Evolutionary conservation across 208 protist species (phyloP).

Genomic region (Naegleria fowleri): DNA sequence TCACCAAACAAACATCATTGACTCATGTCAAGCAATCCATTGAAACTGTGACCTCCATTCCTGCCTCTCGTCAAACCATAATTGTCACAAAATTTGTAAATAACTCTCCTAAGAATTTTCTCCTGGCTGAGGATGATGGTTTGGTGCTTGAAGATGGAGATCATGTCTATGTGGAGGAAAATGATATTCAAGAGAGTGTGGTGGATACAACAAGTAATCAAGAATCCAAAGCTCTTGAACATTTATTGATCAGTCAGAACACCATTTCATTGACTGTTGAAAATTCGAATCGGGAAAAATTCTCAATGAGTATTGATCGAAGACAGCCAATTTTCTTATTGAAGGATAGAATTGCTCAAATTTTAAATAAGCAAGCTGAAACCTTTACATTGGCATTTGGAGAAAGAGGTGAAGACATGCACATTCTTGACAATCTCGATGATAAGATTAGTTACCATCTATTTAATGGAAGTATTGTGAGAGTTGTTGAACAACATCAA

Average conservation of each 20-base stretch:
- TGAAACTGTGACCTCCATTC: not conserved
- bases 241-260: not conserved
- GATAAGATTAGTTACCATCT: no score
- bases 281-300: not conserved
- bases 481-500: no score
- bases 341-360: not conserved
- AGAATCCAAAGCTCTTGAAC: not conserved
- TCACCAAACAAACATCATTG: not conserved
- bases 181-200: not conserved
- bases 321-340: not conserved
- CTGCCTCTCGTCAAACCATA: not conserved
- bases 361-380: not conserved
- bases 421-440: no score
- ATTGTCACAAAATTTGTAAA: not conserved
- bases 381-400: not conserved
- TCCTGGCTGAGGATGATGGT: not conserved
- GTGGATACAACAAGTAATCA: not conserved
- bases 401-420: no score
- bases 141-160: not conserved
- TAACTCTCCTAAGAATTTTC: not conserved
- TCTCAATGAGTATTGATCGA: not conserved
- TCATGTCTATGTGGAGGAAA: not conserved
- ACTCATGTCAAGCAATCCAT: not conserved
- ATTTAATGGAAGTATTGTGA: no score
- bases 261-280: not conserved